Evolutionary conservation across 176 grass and related monocot genomes (phyloP).

Genomic region (Thinopyrum elongatum): DNA sequence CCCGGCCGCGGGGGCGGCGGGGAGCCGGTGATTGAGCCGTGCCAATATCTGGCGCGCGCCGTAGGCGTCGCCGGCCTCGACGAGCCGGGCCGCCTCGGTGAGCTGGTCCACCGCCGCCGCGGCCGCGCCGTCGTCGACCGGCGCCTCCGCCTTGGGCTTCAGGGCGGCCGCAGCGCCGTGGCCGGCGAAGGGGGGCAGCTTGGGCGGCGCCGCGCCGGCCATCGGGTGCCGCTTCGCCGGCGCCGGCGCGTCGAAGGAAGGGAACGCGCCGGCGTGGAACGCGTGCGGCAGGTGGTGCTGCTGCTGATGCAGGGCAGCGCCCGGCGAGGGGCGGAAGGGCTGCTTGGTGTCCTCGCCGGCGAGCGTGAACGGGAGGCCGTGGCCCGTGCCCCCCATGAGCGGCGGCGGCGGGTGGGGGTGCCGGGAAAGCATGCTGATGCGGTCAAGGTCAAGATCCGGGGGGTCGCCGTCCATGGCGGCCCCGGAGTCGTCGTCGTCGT

Average conservation of each 20-base stretch:
- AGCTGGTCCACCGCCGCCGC: conserved; percentile 29
- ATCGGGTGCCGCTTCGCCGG: conserved; percentile 16
- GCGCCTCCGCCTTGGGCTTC: conserved; percentile 23
- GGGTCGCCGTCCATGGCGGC: not conserved
- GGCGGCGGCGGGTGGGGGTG: not conserved
- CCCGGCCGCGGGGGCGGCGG: conserved; percentile 34
- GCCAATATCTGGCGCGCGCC: conserved; percentile 79
- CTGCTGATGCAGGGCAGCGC: conserved; percentile 7
- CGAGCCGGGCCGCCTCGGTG: conserved; percentile 36
- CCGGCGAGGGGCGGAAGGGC: not conserved
- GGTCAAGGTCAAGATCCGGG: conserved; percentile 25
- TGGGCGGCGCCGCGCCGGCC: conserved; percentile 7
- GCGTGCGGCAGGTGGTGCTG: conserved; percentile 9
- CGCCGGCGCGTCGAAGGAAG: conserved; percentile 9
- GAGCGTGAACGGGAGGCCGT: conserved; percentile 29
- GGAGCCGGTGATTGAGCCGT: conserved; percentile 85
- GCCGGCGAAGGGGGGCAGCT: conserved; percentile 44
- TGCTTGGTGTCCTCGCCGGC: conserved; percentile 28
- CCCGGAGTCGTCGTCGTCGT: not conserved
- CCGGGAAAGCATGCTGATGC: conserved; percentile 18
- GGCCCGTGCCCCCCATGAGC: not conserved
- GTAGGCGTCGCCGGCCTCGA: conserved; percentile 36
- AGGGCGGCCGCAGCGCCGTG: not conserved
- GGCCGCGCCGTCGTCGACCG: not conserved
- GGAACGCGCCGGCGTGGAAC: not conserved